Evolutionary conservation across 768 basidiomycete genomes (phyloP).

Genomic region (Mycena pura): DNA sequence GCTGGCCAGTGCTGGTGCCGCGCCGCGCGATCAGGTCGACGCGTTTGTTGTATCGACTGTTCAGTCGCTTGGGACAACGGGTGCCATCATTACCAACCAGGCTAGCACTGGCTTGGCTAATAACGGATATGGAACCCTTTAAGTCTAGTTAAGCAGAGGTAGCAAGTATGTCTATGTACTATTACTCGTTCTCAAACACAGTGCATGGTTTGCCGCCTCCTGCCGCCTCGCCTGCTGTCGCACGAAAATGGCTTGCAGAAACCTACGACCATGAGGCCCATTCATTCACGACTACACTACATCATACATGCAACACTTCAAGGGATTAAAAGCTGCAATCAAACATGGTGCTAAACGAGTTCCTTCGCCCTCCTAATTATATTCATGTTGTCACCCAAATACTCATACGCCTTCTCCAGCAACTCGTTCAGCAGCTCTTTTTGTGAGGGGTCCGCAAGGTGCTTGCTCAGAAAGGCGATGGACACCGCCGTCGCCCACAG

Average conservation of each 20-base stretch:
- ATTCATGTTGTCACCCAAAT: conserved; percentile 34
- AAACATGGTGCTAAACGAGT: background rate
- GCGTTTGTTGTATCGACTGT: conserved; percentile 28
- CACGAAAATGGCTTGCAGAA: too few species aligned
- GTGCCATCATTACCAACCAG: conserved; percentile 31
- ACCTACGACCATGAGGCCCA: too few species aligned
- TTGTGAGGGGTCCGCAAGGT: conserved; percentile 38
- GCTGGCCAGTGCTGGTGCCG: conserved; percentile 26
- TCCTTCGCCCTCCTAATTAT: conserved; percentile 19
- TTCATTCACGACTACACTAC: too few species aligned
- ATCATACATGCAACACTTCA: background rate
- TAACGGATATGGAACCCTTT: conserved; percentile 31
- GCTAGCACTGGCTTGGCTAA: conserved; percentile 28
- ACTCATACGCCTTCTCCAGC: conserved; percentile 49
- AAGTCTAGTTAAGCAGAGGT: background rate
- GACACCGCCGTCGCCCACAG: conserved; percentile 59
- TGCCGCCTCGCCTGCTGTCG: too few species aligned
- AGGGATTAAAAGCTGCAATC: background rate
- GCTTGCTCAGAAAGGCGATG: conserved; percentile 51
- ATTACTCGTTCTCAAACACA: too few species aligned
- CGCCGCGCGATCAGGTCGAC: conserved; percentile 30
- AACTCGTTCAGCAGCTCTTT: conserved; percentile 51
- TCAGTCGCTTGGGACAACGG: conserved; percentile 25
- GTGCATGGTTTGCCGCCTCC: too few species aligned
- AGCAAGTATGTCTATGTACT: too few species aligned